Conservation (phyloP, 1,139 yeast genomes). For the Diutina scorzettiae region DNA sequence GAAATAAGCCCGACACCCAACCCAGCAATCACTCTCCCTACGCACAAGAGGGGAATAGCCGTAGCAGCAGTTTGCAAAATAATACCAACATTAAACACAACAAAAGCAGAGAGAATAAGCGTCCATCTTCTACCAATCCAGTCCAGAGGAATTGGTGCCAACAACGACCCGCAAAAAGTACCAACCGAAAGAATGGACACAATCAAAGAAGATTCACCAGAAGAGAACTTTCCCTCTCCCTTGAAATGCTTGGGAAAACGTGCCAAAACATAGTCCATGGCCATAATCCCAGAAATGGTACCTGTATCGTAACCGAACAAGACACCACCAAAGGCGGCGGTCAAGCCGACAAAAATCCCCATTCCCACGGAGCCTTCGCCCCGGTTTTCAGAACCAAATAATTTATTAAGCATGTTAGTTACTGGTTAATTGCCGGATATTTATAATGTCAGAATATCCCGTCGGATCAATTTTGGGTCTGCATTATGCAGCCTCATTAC, state of each 20-base stretch:
- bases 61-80: conserved; percentile 47
- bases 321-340: conserved; percentile 55
- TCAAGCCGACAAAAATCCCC: conserved; percentile 32
- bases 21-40: conserved; percentile 21
- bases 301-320: conserved; percentile 74
- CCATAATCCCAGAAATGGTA: conserved; percentile 67
- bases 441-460: no score
- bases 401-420: neutral
- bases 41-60: conserved; percentile 29
- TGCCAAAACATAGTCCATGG: conserved; percentile 49
- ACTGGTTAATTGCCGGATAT: no score
- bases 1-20: conserved; percentile 52
- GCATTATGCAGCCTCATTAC: no score
- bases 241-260: conserved; percentile 30
- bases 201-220: conserved; percentile 49
- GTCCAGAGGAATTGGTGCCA: conserved; percentile 42
- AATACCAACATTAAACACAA: conserved; percentile 49
- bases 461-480: no score
- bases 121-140: conserved; percentile 48
- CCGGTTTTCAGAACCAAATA: conserved; percentile 15
- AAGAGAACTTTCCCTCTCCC: conserved; percentile 18
- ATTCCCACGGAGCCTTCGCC: neutral
- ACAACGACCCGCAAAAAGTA: conserved; percentile 56
- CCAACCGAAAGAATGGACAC: conserved; percentile 63
- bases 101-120: conserved; percentile 37